Evolutionary conservation across 495 filamentous ascomycete genomes (phyloP).

Genomic region (Xylaria longipes): DNA sequence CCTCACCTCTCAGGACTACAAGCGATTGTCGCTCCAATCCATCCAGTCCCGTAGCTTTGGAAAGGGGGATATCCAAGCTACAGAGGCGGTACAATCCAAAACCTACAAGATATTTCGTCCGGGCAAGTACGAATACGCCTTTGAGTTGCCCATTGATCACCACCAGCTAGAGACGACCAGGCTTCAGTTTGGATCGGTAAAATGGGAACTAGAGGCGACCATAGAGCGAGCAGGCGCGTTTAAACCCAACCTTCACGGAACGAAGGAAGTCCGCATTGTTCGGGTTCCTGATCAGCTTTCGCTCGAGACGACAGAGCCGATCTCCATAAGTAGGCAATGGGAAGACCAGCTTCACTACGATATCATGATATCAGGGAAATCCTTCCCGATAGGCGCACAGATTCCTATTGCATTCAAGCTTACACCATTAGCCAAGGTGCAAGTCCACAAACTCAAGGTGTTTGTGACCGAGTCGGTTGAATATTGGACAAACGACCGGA

Average conservation of each 20-base stretch:
- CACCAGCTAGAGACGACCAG: slow-evolving; percentile 90
- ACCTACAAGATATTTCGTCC: slow-evolving; percentile 90
- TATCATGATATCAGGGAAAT: slow-evolving; percentile 98
- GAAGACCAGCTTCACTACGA: slow-evolving; percentile 99
- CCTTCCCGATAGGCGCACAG: slow-evolving; percentile 89
- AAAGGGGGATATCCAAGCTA: slow-evolving; percentile 71
- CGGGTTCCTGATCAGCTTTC: slow-evolving; percentile 90
- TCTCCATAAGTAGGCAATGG: slow-evolving; percentile 96
- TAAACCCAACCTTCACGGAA: slow-evolving; percentile 84
- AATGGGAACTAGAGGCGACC: slow-evolving; percentile 85
- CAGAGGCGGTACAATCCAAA: slow-evolving; percentile 74
- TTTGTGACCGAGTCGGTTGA: slow-evolving; percentile 93
- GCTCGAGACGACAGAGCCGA: slow-evolving; percentile 91
- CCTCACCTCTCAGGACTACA: slow-evolving; percentile 56
- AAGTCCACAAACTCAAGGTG: slow-evolving; percentile 95
- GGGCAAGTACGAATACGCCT: slow-evolving; percentile 92
- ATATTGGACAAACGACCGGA: slow-evolving; percentile 88
- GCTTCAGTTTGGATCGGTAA: slow-evolving; percentile 85
- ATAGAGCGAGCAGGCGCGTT: slow-evolving; percentile 93
- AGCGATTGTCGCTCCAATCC: slow-evolving; percentile 76
- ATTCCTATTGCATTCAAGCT: slow-evolving; percentile 98
- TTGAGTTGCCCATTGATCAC: slow-evolving; percentile 93
- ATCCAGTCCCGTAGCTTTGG: slow-evolving; percentile 87
- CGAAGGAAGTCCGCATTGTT: slow-evolving; percentile 84
- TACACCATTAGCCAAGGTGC: slow-evolving; percentile 94